Percentiles rank a stretch among this genome's conserved stretches.
These are phyloP conservation scores for Cryptosporidium andersoni DNA, from an alignment of 169 alveolate genomes.

Conservation along the genomic window DNA sequence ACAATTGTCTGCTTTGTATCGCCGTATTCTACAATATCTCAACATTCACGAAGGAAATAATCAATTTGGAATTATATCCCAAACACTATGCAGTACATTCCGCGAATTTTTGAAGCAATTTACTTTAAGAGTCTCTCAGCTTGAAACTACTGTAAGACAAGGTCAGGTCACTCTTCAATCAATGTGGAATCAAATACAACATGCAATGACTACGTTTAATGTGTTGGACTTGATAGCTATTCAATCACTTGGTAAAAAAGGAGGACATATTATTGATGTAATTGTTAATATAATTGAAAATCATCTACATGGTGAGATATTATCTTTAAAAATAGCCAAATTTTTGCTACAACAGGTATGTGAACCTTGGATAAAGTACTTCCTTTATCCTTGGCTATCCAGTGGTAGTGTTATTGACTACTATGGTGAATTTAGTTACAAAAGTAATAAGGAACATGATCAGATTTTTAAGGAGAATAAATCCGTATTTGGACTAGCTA, in stretches of 20 bases:
- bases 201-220: constrained; percentile 49
- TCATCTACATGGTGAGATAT: constrained; percentile 8
- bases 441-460: not conserved
- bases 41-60: constrained; percentile 13
- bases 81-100: constrained; percentile 22
- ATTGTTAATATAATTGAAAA: constrained; percentile 7
- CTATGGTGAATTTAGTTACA: constrained; percentile 34
- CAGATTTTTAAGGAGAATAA: not conserved
- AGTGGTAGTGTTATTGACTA: constrained; percentile 4
- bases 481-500: not conserved
- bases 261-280: constrained; percentile 28
- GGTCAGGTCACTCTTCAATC: constrained; percentile 43
- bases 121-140: constrained; percentile 4
- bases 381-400: constrained; percentile 35
- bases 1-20: constrained; percentile 34
- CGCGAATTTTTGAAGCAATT: constrained; percentile 60
- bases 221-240: constrained; percentile 36
- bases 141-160: constrained; percentile 39
- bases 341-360: constrained; percentile 29
- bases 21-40: constrained; percentile 32
- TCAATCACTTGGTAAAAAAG: constrained; percentile 8
- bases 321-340: constrained; percentile 4
- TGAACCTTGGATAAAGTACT: constrained; percentile 22
- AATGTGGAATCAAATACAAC: constrained; percentile 33
- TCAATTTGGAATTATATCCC: constrained; percentile 36